Conservation (phyloP, 2,329 filamentous ascomycete species). For the Parastagonospora avenae region DNA sequence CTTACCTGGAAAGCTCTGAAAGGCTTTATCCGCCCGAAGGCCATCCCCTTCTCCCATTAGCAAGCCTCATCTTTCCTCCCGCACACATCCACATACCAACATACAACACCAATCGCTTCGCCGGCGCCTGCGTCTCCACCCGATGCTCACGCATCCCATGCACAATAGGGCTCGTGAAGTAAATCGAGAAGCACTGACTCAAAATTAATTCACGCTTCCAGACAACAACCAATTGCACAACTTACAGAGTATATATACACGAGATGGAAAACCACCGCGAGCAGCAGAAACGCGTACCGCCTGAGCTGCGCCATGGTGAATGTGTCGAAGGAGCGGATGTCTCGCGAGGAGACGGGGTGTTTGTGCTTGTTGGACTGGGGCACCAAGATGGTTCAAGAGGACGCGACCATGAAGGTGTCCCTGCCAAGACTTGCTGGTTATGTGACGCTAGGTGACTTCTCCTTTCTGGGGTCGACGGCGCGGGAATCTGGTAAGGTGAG, state of each 20-base stretch:
- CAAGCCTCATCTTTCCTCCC: neutral
- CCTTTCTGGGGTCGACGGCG: neutral
- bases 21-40: conserved; percentile 95
- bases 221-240: neutral
- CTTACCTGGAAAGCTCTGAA: conserved; percentile 75
- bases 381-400: conserved; percentile 28
- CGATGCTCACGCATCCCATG: conserved; percentile 87
- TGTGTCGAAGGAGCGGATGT: conserved; percentile 30
- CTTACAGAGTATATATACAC: conserved; percentile 73
- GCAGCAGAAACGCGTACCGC: conserved; percentile 82
- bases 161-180: conserved; percentile 97
- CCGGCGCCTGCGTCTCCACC: conserved; percentile 76
- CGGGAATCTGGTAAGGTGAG: too few species aligned
- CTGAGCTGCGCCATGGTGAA: conserved; percentile 59
- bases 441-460: neutral
- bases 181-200: conserved; percentile 91
- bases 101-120: conserved; percentile 88
- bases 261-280: conserved; percentile 90
- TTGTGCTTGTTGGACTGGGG: conserved; percentile 23
- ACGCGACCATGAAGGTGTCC: conserved; percentile 23
- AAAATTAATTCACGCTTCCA: conserved; percentile 8
- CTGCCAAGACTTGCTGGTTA: conserved; percentile 17
- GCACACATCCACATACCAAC: conserved; percentile 66
- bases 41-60: conserved; percentile 68
- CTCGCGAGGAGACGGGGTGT: conserved; percentile 26